Evolutionary conservation across 148 eudicot species (phyloP), one percentile per base, ranked within the genome.

Genomic region (Euryodendron excelsum): DNA sequence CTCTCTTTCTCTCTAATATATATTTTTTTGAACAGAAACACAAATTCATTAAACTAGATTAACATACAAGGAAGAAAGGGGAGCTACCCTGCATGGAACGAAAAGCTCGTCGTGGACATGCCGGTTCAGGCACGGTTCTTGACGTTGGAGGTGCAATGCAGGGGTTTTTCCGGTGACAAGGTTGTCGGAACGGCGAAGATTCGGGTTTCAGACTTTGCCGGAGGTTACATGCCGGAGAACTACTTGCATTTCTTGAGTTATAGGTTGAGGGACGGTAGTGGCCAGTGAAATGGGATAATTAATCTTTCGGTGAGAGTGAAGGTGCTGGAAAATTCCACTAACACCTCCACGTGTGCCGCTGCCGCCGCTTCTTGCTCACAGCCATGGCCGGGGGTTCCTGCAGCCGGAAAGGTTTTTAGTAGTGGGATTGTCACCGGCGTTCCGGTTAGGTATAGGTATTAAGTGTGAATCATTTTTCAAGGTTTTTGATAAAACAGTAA

Each of bases 171-270:
- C 2, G 83, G 82, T 8, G 27, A 61, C 48, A 64, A 62, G 31
- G 6, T 72, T 5, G 64, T 93, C n/a, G 90, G 91, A 0, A 21
- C 70, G 17, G 93, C 87, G 7, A 83, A 50, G 25, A 80, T 93
- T 44, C 93, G 91, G 5, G 78, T 76, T 0, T 79, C 89, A 23
- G 97, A 93, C 73, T 86, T 93, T 65, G 17, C 79, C 1, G 89
- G 88, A 30, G 81, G 84, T 9, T 66, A 62, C 21, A 39, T 76
- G 61, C 89, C 90, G 27, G 27, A 11, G 13, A 76, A 83, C 66
- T 81, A 86, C 77, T 15, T 86, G 78, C 89, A 89, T 79, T 84
- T 88, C 53, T 84, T 93, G 88, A 88, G 93, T 67, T 93, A 91
- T 41, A 76, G 97, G 81, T 75, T 93, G 77, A 79, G 88, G 75